Conservation (phyloP, 192 early-diverging fungal species). For the Coemansia sp. region DNA sequence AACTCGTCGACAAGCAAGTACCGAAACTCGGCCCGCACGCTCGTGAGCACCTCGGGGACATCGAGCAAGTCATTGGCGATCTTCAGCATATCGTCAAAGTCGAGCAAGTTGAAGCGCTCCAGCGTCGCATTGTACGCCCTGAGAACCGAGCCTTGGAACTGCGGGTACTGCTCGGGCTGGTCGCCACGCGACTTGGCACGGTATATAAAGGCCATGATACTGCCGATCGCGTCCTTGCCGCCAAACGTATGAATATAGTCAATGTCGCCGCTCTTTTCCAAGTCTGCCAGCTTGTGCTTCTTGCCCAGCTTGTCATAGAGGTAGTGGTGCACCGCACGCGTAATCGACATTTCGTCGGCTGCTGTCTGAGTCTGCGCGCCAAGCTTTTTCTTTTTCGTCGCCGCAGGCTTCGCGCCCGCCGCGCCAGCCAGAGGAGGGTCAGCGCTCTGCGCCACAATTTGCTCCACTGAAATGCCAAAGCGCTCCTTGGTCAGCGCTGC, state of each 20-base stretch:
- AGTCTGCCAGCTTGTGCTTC: background rate
- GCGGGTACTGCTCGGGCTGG: constrained; percentile 16
- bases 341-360: constrained; percentile 12
- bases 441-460: background rate
- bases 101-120: constrained; percentile 35
- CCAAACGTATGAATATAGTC: constrained; percentile 5
- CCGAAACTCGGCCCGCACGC: constrained; percentile 27
- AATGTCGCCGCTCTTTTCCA: constrained; percentile 4
- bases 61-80: constrained; percentile 27
- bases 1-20: constrained; percentile 44
- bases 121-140: constrained; percentile 47
- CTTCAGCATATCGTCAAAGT: constrained; percentile 52
- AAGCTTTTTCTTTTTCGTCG: constrained; percentile 10
- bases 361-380: constrained; percentile 12
- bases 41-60: constrained; percentile 1
- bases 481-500: constrained; percentile 7
- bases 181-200: constrained; percentile 45
- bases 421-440: background rate
- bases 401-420: background rate
- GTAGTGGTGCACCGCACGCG: constrained; percentile 18
- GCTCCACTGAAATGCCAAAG: constrained; percentile 10
- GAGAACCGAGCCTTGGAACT: constrained; percentile 25
- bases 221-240: constrained; percentile 6
- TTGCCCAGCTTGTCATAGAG: constrained; percentile 20
- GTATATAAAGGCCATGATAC: constrained; percentile 32